Conservation (phyloP, 441 rosid species). For the Mallotus repandus region DNA sequence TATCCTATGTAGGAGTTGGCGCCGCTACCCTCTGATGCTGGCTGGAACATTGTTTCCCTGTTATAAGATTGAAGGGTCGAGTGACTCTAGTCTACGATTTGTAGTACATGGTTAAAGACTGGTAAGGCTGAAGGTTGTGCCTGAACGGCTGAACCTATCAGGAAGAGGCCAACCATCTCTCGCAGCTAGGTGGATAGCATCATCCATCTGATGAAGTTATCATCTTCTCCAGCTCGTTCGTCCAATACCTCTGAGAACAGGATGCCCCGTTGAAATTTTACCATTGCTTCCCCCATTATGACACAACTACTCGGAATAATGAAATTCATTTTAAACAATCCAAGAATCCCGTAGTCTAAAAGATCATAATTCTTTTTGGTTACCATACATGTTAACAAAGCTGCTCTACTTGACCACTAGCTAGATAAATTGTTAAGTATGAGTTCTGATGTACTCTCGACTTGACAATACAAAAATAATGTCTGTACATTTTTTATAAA, state of each 20-base stretch:
- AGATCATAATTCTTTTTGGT: not conserved
- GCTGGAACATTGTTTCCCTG: too few species aligned
- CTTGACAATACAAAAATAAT: not conserved
- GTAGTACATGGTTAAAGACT: too few species aligned
- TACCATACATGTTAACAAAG: not conserved
- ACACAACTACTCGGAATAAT: not conserved
- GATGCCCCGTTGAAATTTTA: too few species aligned
- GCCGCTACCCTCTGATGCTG: too few species aligned
- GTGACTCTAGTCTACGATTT: too few species aligned
- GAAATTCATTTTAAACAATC: not conserved
- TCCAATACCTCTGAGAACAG: not conserved
- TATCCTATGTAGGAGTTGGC: too few species aligned
- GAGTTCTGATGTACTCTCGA: too few species aligned
- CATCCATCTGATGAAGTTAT: too few species aligned
- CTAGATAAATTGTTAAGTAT: slow-evolving; percentile 9
- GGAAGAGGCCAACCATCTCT: not conserved
- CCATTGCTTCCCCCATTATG: not conserved
- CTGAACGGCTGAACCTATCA: not conserved
- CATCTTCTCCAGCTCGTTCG: not conserved
- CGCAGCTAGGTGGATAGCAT: not conserved
- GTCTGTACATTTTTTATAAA: slow-evolving; percentile 16
- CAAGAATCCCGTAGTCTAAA: not conserved
- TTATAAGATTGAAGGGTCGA: too few species aligned
- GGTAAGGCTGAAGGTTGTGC: too few species aligned
- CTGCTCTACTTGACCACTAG: slow-evolving; percentile 1